phyloP scores from a whole-genome alignment of 1,139 yeast genomes.

The Suhomyces yuchorum region DNA sequence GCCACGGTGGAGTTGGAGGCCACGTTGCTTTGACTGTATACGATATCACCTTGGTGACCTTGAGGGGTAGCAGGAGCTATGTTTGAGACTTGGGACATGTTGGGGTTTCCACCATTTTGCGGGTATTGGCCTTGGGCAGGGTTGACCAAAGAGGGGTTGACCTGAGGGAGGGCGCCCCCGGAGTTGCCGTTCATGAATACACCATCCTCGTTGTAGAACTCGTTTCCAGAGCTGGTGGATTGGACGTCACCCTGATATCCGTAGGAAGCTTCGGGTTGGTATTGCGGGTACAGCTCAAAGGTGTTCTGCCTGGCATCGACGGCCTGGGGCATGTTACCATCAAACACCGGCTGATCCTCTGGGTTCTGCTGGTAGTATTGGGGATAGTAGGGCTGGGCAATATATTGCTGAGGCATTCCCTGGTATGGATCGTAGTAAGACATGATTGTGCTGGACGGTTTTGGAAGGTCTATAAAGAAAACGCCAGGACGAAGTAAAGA shows the following conservation, averaged over 20 bases:
- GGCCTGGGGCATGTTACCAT: constrained; percentile 15
- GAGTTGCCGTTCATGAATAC: constrained; percentile 21
- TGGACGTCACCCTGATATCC: constrained; percentile 16
- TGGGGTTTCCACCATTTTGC: constrained; percentile 7
- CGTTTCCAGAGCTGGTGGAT: constrained; percentile 23
- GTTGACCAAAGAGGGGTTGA: constrained; percentile 9
- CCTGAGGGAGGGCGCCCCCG: constrained; percentile 7
- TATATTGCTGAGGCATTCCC: constrained; percentile 43
- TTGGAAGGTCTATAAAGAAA: constrained; percentile 5
- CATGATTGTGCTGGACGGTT: constrained; percentile 26
- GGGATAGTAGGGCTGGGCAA: constrained; percentile 38
- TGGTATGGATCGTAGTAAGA: constrained; percentile 50
- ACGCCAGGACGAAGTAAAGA: constrained; percentile 12
- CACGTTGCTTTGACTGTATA: constrained; percentile 14
- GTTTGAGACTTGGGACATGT: constrained; percentile 6
- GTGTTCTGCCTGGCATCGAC: constrained; percentile 19
- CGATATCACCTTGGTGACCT: constrained; percentile 12
- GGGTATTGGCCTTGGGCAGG: constrained; percentile 7
- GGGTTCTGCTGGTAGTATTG: constrained; percentile 32
- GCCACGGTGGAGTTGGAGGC: constrained; percentile 37
- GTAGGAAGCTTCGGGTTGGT: constrained; percentile 17
- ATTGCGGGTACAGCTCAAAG: constrained; percentile 21
- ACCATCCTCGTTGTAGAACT: constrained; percentile 29
- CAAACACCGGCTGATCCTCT: constrained; percentile 15
- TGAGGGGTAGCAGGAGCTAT: constrained; percentile 9